Base-by-base conservation (phyloP, 306 rosid species). In the Malus fusca region DNA sequence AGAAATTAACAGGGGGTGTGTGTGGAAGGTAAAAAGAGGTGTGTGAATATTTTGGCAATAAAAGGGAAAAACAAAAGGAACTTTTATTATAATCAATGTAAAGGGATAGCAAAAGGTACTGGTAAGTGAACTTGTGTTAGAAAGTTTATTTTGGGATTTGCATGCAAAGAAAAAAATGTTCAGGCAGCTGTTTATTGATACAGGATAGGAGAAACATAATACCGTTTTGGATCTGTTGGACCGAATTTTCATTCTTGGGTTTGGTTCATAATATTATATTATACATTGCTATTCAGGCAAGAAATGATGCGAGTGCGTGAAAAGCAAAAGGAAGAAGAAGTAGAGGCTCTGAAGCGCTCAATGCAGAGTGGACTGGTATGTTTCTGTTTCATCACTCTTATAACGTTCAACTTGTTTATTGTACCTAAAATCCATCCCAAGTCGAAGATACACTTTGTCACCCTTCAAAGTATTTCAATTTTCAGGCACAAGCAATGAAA, bases 401-500 rank as follows among this genome's bases (percentile, higher is more conserved):
- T 64, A 46, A 11, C 3, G 1, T 74, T 65, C 8, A 30, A 12
- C 48, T 74, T 70, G 60, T 13, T 40, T 55, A 37, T 60, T 13
- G 17, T 30, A 33, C 53, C 18, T 51, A 70, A 48, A 61, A 25
- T 42, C 75, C 64, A 42, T 70, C 37, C 4, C 4, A 22, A 40
- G 61, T 51, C 4, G 4, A 28, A 33, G 65, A 37, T 52, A 33
- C 68, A 66, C 40, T 30, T 74, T 53, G 42, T 71, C 53, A 70
- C 42, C 11, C 73, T 72, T 40, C 7, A 25, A 25, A 22, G 26
- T 75, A 62, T 63, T 77, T 82, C 30, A 75, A 59, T 71, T 78
- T 52, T 61, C 90, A 95, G 99, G 99, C 99, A n/a, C 97, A 92
- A 71, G 97, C 99, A 74, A 95, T 95, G 99, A 95, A 95, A 85